phyloP scores from a whole-genome alignment of 331 rosid species.

The Acacia pycnantha region DNA sequence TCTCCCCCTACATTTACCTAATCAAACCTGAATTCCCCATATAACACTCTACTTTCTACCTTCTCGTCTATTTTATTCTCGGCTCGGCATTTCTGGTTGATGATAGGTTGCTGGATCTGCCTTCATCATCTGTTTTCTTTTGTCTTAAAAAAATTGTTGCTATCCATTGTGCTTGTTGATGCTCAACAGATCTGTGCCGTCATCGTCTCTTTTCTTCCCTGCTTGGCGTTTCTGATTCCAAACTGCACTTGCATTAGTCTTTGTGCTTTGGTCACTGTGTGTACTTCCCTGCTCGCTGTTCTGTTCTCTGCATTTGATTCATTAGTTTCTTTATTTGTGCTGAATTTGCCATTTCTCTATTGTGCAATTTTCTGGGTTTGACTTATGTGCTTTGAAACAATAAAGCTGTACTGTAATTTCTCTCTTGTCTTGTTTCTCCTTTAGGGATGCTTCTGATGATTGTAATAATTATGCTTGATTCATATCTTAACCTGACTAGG shows the following conservation, averaged over 20 bases:
- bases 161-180: neutral
- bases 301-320: neutral
- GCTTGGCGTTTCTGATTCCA: neutral
- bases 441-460: neutral
- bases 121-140: neutral
- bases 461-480: neutral
- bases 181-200: neutral
- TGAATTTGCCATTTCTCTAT: conserved; percentile 1
- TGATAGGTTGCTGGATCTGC: neutral
- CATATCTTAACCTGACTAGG: neutral
- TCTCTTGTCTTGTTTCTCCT: neutral
- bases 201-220: neutral
- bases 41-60: neutral
- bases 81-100: neutral
- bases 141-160: neutral
- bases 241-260: neutral
- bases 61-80: neutral
- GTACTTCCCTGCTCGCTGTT: neutral
- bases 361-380: neutral
- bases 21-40: neutral
- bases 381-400: neutral
- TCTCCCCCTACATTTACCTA: neutral
- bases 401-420: neutral
- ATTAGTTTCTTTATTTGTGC: neutral
- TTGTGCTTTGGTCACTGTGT: neutral